Evolutionary conservation across 805 yeast species (phyloP).

Genomic region (Diddensiella transvaalensis): DNA sequence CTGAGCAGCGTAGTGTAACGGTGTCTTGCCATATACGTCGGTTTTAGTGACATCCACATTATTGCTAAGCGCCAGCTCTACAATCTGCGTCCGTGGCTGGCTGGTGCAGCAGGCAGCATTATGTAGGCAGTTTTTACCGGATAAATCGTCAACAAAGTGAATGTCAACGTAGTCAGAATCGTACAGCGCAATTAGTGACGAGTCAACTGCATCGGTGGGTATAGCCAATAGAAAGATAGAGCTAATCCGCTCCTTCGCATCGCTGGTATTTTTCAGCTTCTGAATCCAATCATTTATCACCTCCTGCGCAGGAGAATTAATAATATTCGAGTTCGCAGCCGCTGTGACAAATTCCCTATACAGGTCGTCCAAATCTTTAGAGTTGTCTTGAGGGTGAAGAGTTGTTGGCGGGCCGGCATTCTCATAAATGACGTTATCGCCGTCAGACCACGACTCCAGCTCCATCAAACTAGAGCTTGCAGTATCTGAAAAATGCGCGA

Average conservation of each 20-base stretch:
- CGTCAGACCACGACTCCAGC: conserved; percentile 65
- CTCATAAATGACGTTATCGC: conserved; percentile 38
- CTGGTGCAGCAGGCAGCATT: conserved; percentile 41
- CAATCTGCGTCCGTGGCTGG: conserved; percentile 23
- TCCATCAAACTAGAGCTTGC: conserved; percentile 53
- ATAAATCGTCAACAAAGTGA: conserved; percentile 63
- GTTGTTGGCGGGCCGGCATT: conserved; percentile 10
- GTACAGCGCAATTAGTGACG: conserved; percentile 49
- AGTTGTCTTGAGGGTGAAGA: not conserved
- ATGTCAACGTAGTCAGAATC: conserved; percentile 55
- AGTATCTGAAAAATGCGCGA: conserved; percentile 77
- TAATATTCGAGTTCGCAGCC: conserved; percentile 29
- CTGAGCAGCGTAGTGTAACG: conserved; percentile 79
- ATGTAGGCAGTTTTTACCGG: conserved; percentile 72
- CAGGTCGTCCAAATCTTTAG: conserved; percentile 49
- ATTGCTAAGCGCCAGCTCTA: conserved; percentile 31
- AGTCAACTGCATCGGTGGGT: conserved; percentile 60
- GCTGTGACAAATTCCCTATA: conserved; percentile 60
- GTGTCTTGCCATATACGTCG: conserved; percentile 60
- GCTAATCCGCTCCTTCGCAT: conserved; percentile 50
- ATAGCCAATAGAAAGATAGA: conserved; percentile 71
- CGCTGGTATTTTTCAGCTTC: conserved; percentile 40
- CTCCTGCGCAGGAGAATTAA: conserved; percentile 30
- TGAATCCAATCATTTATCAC: conserved; percentile 45
- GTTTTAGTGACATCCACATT: conserved; percentile 29